Evolutionary conservation across 208 protist species (phyloP), one percentile per base, ranked within the genome.

Genomic region (Naegleria lovaniensis): DNA sequence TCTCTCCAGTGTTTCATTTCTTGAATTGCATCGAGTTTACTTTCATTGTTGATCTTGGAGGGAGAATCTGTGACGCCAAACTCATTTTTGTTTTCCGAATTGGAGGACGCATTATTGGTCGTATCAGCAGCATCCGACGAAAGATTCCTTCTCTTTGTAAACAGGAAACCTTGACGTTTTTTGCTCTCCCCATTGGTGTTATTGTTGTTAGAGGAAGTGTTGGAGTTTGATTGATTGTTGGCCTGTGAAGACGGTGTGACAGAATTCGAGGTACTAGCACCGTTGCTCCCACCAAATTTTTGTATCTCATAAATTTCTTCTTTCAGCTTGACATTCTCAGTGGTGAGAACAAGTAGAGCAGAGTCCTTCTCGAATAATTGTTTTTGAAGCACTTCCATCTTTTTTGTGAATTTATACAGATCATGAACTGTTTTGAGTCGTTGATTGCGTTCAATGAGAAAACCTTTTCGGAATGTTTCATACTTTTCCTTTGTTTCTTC

Each of bases 321-420:
- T 79, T 79, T 79, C n/a, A 79, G 36, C 36, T 79, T 79, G 7
- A 79, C 29, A 79, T 79, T 79, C n/a, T 79, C 67, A 25, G 16
- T 79, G 5, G 67, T 36, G 16, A 79, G 29, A 36, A n/a, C 67
- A 0, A 79, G n/a, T 0, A 79, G 29, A 13, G 67, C 67, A 36
- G 67, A 36, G n/a, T 79, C 67, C n/a, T 79, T 79, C 29, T 79
- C 67, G 29, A 79, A 79, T 79, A 79, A 79, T 79, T 79, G 67
- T 79, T 79, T 79, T 36, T 79, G 67, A 36, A 79, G n/a, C 9
- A 79, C n/a, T 79, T 79, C 67, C 67, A 79, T 79, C 67, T 79
- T 79, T 33, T 79, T 79, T 79, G 67, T 79, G 29, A 79, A 79
- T 79, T 79, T 79, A 9, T 79, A 79, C 29, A 79, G n/a, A 79